Base-by-base conservation (phyloP, 2,329 filamentous ascomycete species). In the Juglanconis juglandina region DNA sequence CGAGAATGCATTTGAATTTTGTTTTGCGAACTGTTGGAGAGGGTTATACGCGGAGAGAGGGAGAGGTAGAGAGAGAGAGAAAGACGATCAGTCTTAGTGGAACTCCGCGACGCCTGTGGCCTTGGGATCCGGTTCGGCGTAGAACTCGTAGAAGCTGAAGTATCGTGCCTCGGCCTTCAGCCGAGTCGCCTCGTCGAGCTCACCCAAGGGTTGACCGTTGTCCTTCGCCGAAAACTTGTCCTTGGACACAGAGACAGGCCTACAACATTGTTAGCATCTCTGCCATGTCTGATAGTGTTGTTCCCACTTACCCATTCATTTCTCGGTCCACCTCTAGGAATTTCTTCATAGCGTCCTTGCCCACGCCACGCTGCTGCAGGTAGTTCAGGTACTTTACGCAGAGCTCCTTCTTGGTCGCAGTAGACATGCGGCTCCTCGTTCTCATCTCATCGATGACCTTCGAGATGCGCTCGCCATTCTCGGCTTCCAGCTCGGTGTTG, bases 291-390 rank as follows among this genome's bases (percentile, higher is more conserved):
- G 30, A 10, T 3, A 33, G 14, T 49, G 35, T 33, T 6, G 6
- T 41, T 30, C 9, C 37, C 35, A 60, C 85, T 74, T 77, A 88
- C 87, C 95, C 95, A 72, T 96, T 95, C 62, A 97, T 85, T 72
- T 96, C 90, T 48, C 87, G 85, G 71, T 99, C 94, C 41, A 98
- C 79, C 61, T 82, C 78, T 70, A 97, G 81, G 72, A 93, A 96
- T 68, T 93, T 89, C 75, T 92, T 91, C 77, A 96, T 94, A 2
- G 91, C 85, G 37, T 93, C 86, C 72, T 92, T 90, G 63, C 86
- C 87, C 46, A 51, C 48, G 13, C 94, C 93, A 57, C 90, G 83
- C 67, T 96, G 88, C 64, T 96, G 85, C 41, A 99, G 80, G 70
- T 95, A 97, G 11, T 82, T 79, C 79, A 97, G 86, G 73, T 98